Conservation (phyloP, 202 grass and related monocot species). For the Sporobolus alterniflorus region DNA sequence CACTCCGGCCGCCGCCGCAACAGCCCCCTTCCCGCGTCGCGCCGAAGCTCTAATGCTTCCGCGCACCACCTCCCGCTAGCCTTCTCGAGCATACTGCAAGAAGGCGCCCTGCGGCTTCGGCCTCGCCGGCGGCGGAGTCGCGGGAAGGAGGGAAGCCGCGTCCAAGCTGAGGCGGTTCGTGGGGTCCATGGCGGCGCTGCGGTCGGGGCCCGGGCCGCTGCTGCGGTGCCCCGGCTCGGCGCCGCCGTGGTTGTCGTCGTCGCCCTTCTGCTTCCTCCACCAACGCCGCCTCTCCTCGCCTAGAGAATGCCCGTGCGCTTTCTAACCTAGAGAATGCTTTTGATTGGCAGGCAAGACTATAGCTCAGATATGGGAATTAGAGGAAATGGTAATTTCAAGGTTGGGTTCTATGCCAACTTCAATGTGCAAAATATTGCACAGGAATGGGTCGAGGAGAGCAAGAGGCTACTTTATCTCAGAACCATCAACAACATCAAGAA, state of each 20-base stretch:
- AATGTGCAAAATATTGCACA: constrained; percentile 27
- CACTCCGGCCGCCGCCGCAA: background rate
- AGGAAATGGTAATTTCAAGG: background rate
- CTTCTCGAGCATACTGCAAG: background rate
- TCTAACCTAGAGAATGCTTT: constrained; percentile 23
- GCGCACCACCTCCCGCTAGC: background rate
- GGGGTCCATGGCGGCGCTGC: constrained; percentile 38
- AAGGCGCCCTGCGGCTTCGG: constrained; percentile 42
- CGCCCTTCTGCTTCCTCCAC: constrained; percentile 8
- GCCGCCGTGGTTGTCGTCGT: constrained; percentile 28
- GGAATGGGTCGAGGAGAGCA: constrained; percentile 44
- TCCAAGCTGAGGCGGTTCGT: constrained; percentile 51
- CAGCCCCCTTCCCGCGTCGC: background rate
- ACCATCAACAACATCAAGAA: constrained; percentile 19
- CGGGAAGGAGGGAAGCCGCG: background rate
- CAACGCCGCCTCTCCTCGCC: background rate
- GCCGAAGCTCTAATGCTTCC: background rate
- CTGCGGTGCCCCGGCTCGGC: constrained; percentile 34
- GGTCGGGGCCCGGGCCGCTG: constrained; percentile 25
- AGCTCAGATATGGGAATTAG: constrained; percentile 36
- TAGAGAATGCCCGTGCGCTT: too few relatives aligned
- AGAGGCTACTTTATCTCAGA: constrained; percentile 35
- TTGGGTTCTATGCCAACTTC: constrained; percentile 41
- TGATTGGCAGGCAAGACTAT: constrained; percentile 44
- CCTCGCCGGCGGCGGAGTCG: background rate